These are phyloP conservation scores for Talaromyces albobiverticillius DNA, from an alignment of 2,329 filamentous ascomycete genomes.

Conservation along the genomic window DNA sequence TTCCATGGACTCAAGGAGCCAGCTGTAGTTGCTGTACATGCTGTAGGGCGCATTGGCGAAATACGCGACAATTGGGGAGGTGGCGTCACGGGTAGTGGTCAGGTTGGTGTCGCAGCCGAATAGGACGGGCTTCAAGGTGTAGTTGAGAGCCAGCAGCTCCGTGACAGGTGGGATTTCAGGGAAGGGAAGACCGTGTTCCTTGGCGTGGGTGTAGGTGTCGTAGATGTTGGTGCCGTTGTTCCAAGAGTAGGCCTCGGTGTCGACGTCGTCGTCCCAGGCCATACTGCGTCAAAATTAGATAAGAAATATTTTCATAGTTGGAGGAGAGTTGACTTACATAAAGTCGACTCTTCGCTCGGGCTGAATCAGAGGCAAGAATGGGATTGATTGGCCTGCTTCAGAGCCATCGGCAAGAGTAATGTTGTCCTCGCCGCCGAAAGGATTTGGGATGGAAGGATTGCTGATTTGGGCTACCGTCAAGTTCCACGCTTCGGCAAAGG, in stretches of 20 bases:
- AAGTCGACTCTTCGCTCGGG: not conserved
- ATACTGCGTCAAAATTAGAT: not conserved
- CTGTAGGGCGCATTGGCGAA: constrained; percentile 21
- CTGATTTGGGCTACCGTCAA: not conserved
- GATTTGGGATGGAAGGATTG: constrained; percentile 12
- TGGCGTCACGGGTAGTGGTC: constrained; percentile 16
- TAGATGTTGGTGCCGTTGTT: not conserved
- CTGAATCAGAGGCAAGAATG: not conserved
- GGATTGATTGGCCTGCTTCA: constrained; percentile 27
- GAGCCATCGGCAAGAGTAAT: constrained; percentile 35
- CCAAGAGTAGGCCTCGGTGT: not conserved
- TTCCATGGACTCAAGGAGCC: not conserved
- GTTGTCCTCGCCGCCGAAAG: constrained; percentile 8
- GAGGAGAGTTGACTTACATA: not conserved
- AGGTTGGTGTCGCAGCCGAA: constrained; percentile 22
- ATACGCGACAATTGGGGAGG: constrained; percentile 23
- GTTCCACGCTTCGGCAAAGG: not conserved
- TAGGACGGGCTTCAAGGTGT: constrained; percentile 18
- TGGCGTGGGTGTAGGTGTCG: not conserved
- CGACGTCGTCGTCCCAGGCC: not conserved
- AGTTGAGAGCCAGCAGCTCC: constrained; percentile 20
- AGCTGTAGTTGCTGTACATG: constrained; percentile 18
- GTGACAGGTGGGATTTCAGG: not conserved
- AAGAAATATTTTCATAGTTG: no score
- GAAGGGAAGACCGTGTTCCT: not conserved